Conservation (phyloP, 108 stramenopile genomes). For the Craspedostauros australis region DNA sequence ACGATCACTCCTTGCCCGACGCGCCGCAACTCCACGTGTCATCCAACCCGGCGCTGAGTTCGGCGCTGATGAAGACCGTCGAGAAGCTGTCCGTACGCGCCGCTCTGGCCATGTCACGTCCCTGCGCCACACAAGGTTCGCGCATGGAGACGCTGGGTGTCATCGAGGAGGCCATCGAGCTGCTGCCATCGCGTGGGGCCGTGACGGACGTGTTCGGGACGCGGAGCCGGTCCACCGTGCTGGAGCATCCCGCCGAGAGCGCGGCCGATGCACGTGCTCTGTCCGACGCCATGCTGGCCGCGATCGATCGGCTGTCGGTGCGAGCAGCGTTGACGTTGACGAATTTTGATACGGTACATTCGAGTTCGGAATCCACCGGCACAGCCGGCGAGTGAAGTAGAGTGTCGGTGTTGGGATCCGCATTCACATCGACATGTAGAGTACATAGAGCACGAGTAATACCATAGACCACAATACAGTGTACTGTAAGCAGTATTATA, state of each 20-base stretch:
- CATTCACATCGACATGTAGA: no score
- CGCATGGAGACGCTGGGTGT: conserved; percentile 4
- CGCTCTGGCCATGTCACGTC: not conserved
- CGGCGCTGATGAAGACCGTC: conserved; percentile 3
- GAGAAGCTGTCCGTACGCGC: conserved; percentile 2
- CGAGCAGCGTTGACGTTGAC: conserved; percentile 9
- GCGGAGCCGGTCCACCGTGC: not conserved
- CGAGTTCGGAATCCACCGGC: no score
- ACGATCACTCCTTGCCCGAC: no score
- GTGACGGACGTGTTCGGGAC: not conserved
- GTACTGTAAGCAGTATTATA: no score
- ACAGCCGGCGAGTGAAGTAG: no score
- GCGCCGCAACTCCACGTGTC: no score
- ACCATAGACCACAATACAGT: no score
- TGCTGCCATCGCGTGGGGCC: not conserved
- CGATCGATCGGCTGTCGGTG: conserved; percentile 3
- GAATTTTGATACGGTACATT: no score
- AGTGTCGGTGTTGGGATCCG: no score
- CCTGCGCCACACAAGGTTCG: not conserved
- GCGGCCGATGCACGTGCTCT: not conserved
- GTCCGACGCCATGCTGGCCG: conserved; percentile 3
- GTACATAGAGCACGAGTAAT: no score
- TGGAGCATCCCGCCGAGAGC: not conserved
- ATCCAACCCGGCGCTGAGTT: conserved; percentile 1
- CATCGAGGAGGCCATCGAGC: conserved; percentile 6